Base-by-base conservation (phyloP, 1,284 basidiomycete species). In the Mycena sp. region DNA sequence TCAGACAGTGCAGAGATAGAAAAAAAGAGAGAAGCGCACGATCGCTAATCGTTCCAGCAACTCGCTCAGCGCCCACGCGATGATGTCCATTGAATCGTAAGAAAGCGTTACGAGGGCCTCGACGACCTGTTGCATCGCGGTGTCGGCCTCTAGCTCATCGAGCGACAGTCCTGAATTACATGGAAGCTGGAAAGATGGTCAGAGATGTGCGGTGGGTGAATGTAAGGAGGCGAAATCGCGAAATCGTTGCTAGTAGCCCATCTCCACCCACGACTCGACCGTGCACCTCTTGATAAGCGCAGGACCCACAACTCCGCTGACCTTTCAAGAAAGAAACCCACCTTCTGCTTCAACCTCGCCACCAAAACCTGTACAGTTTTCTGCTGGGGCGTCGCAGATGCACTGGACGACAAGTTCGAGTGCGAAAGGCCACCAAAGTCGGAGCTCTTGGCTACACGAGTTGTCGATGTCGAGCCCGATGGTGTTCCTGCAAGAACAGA, bases 21-120 rank as follows among this genome's bases (percentile, higher is more conserved):
- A 50, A 44, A 3, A 17, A 49, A n/a, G 57, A 45, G 45, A 45
- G 50, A 67, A 25, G 80, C 85, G 64, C 70, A 94, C 94, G 83
- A 90, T 92, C 55, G 89, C 85, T 30, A 96, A 78, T 28, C 87
- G 86, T 68, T 96, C 93, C 41, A 96, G 77, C 25, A 92, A 81
- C 66, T 91, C 88, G 43, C 87, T 86, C 50, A 96, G 78, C n/a
- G 88, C 87, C 79, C 88, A 90, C 3, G 89, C 88, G 48, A 96
- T 93, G 64, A 91, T 85, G 70, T 93, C 88, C 58, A 94, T 77
- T 17, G 90, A 89, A 67, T 93, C 90, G 57, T 83, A 80, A 1
- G 93, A 87, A 19, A 96, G 83, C 50, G 93, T 88, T n/a, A 93
- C 85, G 23, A 96, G 80, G 14, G 92, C 87, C 68, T 91, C 85